A percentile compares a stretch with the other conserved stretches of the same genome.
Conservation (phyloP, 1,139 yeast species). For the Geotrichum cucujoidarum region DNA sequence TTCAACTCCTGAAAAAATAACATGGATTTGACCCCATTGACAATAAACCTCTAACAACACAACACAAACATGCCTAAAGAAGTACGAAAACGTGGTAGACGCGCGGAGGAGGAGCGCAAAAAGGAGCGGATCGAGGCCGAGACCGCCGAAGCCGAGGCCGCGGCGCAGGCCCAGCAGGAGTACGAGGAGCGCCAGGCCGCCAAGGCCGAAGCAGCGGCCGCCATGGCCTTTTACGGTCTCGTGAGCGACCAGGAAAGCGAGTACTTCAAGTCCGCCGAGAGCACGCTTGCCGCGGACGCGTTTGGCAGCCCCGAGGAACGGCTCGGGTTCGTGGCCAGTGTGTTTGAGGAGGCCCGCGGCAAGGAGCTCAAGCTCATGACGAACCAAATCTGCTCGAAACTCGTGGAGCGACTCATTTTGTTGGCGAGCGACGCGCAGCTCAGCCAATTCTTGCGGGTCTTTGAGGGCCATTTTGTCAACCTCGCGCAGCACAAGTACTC, state of each 20-base stretch:
- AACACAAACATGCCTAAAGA: constrained; percentile 25
- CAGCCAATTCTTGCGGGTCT: constrained; percentile 57
- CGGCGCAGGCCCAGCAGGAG: constrained; percentile 13
- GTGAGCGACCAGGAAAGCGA: constrained; percentile 80
- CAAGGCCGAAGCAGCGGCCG: constrained; percentile 20
- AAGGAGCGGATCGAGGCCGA: constrained; percentile 26
- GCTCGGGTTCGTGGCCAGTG: constrained; percentile 64
- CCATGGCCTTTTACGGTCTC: constrained; percentile 65
- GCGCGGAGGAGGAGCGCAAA: constrained; percentile 45
- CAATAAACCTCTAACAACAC: neutral
- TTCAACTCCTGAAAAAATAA: neutral
- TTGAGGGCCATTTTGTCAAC: constrained; percentile 67
- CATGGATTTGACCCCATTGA: neutral
- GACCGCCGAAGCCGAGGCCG: constrained; percentile 10
- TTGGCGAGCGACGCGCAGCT: constrained; percentile 57
- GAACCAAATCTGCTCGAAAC: constrained; percentile 89
- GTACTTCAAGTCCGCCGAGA: constrained; percentile 88
- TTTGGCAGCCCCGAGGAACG: constrained; percentile 73
- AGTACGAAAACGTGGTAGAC: constrained; percentile 57
- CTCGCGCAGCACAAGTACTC: constrained; percentile 84
- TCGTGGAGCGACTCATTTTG: constrained; percentile 80
- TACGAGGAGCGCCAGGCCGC: constrained; percentile 16
- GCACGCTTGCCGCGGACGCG: constrained; percentile 74
- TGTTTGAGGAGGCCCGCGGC: constrained; percentile 80
- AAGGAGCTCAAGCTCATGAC: constrained; percentile 90